Evolutionary conservation across 345 rosid genomes (phyloP).

Genomic region (Punica granatum): DNA sequence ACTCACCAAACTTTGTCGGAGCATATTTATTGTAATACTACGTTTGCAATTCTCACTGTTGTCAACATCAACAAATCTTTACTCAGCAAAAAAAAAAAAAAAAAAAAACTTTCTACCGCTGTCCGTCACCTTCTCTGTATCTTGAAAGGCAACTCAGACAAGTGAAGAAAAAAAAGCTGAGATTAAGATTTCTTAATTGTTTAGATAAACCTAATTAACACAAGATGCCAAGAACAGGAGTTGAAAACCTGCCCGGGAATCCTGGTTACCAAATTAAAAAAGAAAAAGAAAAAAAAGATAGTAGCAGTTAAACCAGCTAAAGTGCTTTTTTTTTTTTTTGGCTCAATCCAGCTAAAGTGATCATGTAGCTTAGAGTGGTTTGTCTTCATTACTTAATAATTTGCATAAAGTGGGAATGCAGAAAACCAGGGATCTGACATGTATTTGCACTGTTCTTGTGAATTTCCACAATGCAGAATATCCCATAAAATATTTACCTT

Average conservation of each 20-base stretch:
- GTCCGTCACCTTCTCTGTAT: not conserved
- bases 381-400: not conserved
- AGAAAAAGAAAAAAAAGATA: no score
- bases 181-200: not conserved
- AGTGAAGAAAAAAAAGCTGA: not conserved
- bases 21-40: not conserved
- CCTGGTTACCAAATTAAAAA: no score
- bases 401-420: constrained; percentile 4
- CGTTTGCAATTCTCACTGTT: not conserved
- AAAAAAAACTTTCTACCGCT: not conserved
- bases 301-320: constrained; percentile 9
- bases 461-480: not conserved
- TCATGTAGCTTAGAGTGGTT: not conserved
- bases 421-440: constrained; percentile 10
- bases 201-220: not conserved
- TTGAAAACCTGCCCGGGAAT: constrained; percentile 15
- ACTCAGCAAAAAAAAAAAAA: no score
- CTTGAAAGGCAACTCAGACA: not conserved
- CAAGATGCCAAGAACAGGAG: constrained; percentile 1
- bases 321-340: no score
- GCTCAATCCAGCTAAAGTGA: constrained; percentile 11
- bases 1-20: constrained; percentile 5
- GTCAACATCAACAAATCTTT: not conserved
- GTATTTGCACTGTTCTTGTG: not conserved
- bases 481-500: constrained; percentile 1